phyloP scores from a whole-genome alignment of 768 basidiomycete genomes.

The Naematelia encephala region DNA sequence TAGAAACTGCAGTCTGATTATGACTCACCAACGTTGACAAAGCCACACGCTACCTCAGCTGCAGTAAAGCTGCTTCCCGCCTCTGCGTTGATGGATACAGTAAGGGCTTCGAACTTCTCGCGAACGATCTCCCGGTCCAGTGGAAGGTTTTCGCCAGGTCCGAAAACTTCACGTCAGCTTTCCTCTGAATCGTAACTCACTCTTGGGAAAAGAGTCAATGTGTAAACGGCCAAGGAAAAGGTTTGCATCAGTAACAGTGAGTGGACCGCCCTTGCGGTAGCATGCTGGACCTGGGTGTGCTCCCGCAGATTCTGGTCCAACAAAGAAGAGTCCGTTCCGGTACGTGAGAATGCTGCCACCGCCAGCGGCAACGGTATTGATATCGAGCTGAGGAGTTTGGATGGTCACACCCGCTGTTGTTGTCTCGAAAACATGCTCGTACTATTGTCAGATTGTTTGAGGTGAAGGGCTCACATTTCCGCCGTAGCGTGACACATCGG shows the following conservation, averaged over 20 bases:
- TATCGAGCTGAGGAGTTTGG: slow-evolving; percentile 90
- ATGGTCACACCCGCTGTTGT: slow-evolving; percentile 95
- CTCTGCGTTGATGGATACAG: slow-evolving; percentile 63
- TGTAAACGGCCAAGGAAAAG: slow-evolving; percentile 79
- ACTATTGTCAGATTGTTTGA: no score
- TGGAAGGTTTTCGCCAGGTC: slow-evolving; percentile 77
- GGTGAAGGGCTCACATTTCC: no score
- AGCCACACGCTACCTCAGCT: slow-evolving; percentile 59
- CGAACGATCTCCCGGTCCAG: slow-evolving; percentile 70
- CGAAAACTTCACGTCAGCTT: slow-evolving; percentile 87
- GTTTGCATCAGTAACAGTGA: slow-evolving; percentile 91
- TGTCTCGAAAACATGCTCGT: slow-evolving; percentile 62
- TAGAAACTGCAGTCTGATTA: not conserved
- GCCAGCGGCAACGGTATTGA: slow-evolving; percentile 82
- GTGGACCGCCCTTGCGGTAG: slow-evolving; percentile 73
- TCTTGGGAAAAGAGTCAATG: slow-evolving; percentile 80
- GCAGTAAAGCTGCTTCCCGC: slow-evolving; percentile 59
- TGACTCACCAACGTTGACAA: slow-evolving; percentile 74
- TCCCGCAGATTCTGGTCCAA: slow-evolving; percentile 83
- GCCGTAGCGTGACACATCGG: slow-evolving; percentile 86
- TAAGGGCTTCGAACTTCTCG: slow-evolving; percentile 65
- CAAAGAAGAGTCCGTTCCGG: slow-evolving; percentile 81
- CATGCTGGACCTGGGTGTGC: slow-evolving; percentile 90
- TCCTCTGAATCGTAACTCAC: slow-evolving; percentile 29
- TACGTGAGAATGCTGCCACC: slow-evolving; percentile 86